phyloP scores from a whole-genome alignment of 371 early-diverging fungal genomes.

The Mucor racemosus region DNA sequence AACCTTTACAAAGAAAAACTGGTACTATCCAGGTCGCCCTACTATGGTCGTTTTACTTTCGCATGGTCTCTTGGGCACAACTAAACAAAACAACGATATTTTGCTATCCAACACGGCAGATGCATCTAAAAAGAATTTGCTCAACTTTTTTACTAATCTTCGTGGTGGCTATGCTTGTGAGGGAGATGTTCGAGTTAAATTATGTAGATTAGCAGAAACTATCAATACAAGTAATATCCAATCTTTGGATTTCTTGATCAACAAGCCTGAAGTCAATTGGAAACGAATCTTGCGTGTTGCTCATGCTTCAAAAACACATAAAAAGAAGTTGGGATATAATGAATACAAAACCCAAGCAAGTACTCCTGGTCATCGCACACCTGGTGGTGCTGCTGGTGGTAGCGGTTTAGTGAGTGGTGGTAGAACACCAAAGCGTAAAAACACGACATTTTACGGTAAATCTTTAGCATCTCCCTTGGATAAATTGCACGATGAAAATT shows the following conservation, averaged over 20 bases:
- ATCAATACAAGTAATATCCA: conserved; percentile 80
- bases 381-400: conserved; percentile 12
- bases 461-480: conserved; percentile 36
- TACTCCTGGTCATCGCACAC: conserved; percentile 50
- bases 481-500: conserved; percentile 35
- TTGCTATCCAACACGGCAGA: conserved; percentile 12
- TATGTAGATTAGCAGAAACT: conserved; percentile 78
- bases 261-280: conserved; percentile 75
- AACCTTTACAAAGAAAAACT: conserved; percentile 76
- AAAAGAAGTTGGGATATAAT: conserved; percentile 53
- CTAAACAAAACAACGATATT: background rate
- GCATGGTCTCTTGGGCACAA: conserved; percentile 32
- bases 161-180: conserved; percentile 65
- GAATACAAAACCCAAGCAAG: conserved; percentile 58
- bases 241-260: conserved; percentile 83
- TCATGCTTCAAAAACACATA: conserved; percentile 39
- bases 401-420: conserved; percentile 13
- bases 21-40: conserved; percentile 83
- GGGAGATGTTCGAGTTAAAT: conserved; percentile 70
- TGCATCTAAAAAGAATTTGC: conserved; percentile 62
- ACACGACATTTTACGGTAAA: conserved; percentile 40
- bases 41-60: conserved; percentile 81
- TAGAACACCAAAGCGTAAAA: conserved; percentile 47
- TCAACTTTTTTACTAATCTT: conserved; percentile 84
- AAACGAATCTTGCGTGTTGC: conserved; percentile 61